Evolutionary conservation across 371 early-diverging fungal genomes (phyloP), one percentile per base, ranked within the genome.

Genomic region (Paraphysoderma sedebokerense): DNA sequence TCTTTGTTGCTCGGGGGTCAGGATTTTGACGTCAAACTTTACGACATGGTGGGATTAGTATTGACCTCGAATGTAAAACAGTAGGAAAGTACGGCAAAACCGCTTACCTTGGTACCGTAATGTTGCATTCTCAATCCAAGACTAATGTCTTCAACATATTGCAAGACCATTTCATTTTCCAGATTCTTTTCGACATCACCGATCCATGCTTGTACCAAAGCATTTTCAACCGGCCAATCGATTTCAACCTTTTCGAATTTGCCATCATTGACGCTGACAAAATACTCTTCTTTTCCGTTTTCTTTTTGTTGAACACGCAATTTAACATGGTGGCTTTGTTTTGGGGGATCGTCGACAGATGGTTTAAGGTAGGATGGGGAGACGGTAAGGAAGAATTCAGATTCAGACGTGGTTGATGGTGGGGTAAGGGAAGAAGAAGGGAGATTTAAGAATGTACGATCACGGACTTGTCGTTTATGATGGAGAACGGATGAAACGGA

Each of bases 71-170:
- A 44, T 38, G 24, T 23, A 38, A 2, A 27, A 19, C 34, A 38
- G 44, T 7, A 5, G 7, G 26, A 26, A 26, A 9, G 19, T 26
- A 24, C 29, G 9, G 38, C 48, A 9, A 27, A 1, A 12, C 29
- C 45, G 40, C 35, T 8, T 35, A 76, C 82, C 65, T 82, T 84
- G 46, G 83, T 86, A 23, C 92, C 92, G 41, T 75, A 62, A 57
- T 80, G 81, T 58, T 83, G 85, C 34, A 95, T 63, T 28, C 72
- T 68, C 61, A 82, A 80, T 3, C 90, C 92, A 52, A 81, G 57
- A 5, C 81, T 73, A 15, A 75, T 56, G 1, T 70, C 58, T 29
- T 83, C 87, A 28, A 87, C 55, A 56, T 82, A 91, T 58, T 92
- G 92, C n/a, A 84, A 50, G 0, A 79, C 72, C 20, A 78, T 52